These are phyloP conservation scores for Paragyromitra xinjiangensis DNA, from an alignment of 495 filamentous ascomycete genomes.

Conservation along the genomic window DNA sequence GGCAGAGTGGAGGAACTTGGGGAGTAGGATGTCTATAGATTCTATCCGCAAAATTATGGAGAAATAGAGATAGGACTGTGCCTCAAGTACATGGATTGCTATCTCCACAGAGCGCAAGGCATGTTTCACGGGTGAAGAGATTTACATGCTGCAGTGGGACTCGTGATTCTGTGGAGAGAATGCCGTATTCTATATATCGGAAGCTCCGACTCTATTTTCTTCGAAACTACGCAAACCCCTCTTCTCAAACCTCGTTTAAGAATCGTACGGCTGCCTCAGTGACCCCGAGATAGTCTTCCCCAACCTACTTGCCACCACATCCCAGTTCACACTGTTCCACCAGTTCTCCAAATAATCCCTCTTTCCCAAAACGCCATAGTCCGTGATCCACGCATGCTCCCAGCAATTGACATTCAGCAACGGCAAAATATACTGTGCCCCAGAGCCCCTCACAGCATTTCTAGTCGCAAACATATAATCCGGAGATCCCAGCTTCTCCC, in stretches of 20 bases:
- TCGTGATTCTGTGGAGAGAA: neutral
- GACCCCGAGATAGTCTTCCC: neutral
- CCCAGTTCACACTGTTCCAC: slow-evolving; percentile 91
- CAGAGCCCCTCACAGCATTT: slow-evolving; percentile 63
- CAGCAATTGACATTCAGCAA: slow-evolving; percentile 93
- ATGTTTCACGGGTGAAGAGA: neutral
- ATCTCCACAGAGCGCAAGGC: neutral
- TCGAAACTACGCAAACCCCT: neutral
- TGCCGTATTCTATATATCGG: neutral
- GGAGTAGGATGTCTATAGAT: neutral
- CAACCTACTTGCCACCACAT: slow-evolving; percentile 64
- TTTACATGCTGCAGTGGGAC: neutral
- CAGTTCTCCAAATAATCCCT: slow-evolving; percentile 75
- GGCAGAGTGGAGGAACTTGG: neutral
- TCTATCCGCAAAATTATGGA: neutral
- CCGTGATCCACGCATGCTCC: slow-evolving; percentile 90
- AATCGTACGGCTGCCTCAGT: neutral
- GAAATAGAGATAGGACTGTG: neutral
- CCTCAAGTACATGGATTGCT: neutral
- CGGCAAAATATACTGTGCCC: slow-evolving; percentile 68
- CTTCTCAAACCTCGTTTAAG: neutral
- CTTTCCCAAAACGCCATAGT: slow-evolving; percentile 86
- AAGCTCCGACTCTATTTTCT: neutral
- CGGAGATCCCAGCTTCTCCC: slow-evolving; percentile 52
- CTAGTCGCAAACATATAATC: slow-evolving; percentile 14